Evolutionary conservation across 305 asterid genomes (phyloP).

Genomic region (Fraxinus albicans): DNA sequence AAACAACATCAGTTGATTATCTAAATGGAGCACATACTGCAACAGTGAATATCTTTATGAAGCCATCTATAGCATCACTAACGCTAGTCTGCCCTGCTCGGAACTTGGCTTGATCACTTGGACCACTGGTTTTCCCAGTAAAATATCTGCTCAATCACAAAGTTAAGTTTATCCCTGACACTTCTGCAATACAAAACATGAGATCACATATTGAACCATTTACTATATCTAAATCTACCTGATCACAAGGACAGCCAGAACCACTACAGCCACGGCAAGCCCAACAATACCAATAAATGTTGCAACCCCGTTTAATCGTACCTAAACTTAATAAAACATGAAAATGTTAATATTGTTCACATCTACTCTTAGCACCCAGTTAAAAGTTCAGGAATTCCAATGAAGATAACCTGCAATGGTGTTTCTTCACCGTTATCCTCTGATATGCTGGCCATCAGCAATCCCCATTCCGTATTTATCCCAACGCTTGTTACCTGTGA

Average conservation of each 20-base stretch:
- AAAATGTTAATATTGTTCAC: conserved; percentile 16
- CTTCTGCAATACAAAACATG: neutral
- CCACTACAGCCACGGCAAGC: conserved; percentile 69
- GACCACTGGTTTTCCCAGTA: conserved; percentile 65
- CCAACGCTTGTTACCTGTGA: conserved; percentile 86
- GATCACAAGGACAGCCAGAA: conserved; percentile 68
- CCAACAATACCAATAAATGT: conserved; percentile 92
- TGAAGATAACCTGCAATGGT: conserved; percentile 77
- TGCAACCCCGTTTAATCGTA: conserved; percentile 88
- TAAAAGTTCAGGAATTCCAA: conserved; percentile 8
- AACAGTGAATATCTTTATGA: conserved; percentile 75
- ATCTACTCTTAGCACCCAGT: neutral
- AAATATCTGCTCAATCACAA: conserved; percentile 55
- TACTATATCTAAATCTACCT: conserved; percentile 42
- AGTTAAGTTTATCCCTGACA: conserved; percentile 6
- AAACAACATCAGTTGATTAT: conserved; percentile 18
- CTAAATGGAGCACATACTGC: conserved; percentile 59
- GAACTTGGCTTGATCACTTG: conserved; percentile 51
- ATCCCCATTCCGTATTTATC: conserved; percentile 93
- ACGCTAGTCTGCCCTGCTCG: conserved; percentile 59
- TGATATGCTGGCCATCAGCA: conserved; percentile 94
- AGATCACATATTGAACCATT: neutral
- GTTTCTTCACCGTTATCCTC: conserved; percentile 99
- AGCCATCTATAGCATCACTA: conserved; percentile 74
- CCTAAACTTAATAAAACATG: conserved; percentile 42